Evolutionary conservation across 2,329 filamentous ascomycete genomes (phyloP).

Genomic region (Pseudogymnoascus sp.): DNA sequence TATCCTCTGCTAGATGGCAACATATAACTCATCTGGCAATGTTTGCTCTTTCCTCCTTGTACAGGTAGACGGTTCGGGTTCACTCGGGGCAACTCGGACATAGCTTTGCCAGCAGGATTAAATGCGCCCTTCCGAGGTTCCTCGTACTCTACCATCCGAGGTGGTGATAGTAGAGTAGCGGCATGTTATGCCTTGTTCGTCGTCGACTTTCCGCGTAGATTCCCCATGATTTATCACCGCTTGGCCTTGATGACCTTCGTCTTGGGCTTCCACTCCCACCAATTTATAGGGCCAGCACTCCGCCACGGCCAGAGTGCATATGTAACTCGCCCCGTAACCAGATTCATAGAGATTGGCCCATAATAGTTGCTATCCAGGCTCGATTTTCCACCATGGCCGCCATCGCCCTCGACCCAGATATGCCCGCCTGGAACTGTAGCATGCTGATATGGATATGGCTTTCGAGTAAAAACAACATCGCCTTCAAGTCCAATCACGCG

Average conservation of each 20-base stretch:
- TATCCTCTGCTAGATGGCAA: neutral
- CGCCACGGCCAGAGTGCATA: conserved; percentile 62
- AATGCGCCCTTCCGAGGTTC: neutral
- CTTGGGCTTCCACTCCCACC: conserved; percentile 42
- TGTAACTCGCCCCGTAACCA: conserved; percentile 69
- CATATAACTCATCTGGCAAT: neutral
- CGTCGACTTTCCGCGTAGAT: neutral
- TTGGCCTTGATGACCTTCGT: conserved; percentile 34
- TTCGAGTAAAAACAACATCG: conserved; percentile 61
- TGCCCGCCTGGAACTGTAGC: conserved; percentile 71
- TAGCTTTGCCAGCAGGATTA: neutral
- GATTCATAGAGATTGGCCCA: conserved; percentile 67
- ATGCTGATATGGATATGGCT: conserved; percentile 47
- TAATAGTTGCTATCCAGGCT: conserved; percentile 84
- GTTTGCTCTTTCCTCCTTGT: neutral
- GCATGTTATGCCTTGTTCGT: neutral
- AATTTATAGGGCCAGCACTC: conserved; percentile 48
- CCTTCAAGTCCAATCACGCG: conserved; percentile 74
- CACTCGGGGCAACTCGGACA: neutral
- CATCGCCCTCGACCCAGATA: conserved; percentile 94
- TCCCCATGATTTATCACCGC: conserved; percentile 11
- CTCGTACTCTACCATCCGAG: neutral
- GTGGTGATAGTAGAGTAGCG: neutral
- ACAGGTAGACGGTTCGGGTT: neutral
- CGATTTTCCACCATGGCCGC: conserved; percentile 48